phyloP scores from a whole-genome alignment of 2,329 filamentous ascomycete genomes.

The Hypoxylon sp. region DNA sequence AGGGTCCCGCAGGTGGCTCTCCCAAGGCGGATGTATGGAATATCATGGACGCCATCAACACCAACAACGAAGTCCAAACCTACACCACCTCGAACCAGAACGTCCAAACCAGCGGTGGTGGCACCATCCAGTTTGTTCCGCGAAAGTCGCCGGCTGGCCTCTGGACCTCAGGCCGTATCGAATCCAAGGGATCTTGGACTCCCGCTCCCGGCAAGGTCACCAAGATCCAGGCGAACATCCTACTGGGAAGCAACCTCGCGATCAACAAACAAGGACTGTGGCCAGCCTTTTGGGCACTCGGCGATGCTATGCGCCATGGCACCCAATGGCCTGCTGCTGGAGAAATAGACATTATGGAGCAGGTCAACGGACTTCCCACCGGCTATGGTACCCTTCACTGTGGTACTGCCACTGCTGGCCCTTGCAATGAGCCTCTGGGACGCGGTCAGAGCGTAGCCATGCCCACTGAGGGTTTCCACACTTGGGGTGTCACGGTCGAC shows the following conservation, averaged over 20 bases:
- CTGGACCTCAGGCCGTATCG: slow-evolving; percentile 71
- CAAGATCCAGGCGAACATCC: slow-evolving; percentile 62
- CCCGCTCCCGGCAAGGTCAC: slow-evolving; percentile 63
- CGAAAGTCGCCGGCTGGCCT: slow-evolving; percentile 56
- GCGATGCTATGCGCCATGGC: slow-evolving; percentile 64
- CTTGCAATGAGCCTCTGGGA: slow-evolving; percentile 67
- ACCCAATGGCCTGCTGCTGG: slow-evolving; percentile 67
- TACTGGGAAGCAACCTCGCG: slow-evolving; percentile 60
- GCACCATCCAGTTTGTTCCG: slow-evolving; percentile 67
- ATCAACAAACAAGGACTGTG: slow-evolving; percentile 67
- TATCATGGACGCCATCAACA: slow-evolving; percentile 57
- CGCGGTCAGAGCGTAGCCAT: slow-evolving; percentile 56
- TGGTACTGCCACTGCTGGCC: slow-evolving; percentile 60
- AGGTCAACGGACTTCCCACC: slow-evolving; percentile 64
- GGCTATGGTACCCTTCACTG: slow-evolving; percentile 69
- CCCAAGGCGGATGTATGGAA: slow-evolving; percentile 50
- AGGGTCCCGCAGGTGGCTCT: slow-evolving; percentile 48
- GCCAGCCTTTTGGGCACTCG: slow-evolving; percentile 72
- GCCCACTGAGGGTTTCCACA: slow-evolving; percentile 61
- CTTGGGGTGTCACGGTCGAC: slow-evolving; percentile 66
- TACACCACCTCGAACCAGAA: slow-evolving; percentile 65
- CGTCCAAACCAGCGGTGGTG: slow-evolving; percentile 65
- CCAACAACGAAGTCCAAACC: slow-evolving; percentile 67
- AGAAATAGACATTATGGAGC: slow-evolving; percentile 72
- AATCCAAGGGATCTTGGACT: slow-evolving; percentile 64